Conservation (phyloP, 768 basidiomycete species). For the Russula ochroleuca region DNA sequence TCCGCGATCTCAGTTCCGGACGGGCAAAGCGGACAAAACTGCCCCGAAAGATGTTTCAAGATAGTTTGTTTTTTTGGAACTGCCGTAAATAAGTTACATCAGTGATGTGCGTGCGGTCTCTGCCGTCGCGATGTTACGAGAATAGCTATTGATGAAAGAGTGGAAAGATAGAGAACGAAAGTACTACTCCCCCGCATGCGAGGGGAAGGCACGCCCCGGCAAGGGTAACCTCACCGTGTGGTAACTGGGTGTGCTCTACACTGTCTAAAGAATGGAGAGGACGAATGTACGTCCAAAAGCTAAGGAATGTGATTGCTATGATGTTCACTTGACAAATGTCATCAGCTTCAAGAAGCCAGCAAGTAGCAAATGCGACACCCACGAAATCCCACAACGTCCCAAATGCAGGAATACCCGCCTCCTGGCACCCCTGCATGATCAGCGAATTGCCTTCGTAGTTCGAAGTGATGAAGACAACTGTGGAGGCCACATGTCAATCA, state of each 20-base stretch:
- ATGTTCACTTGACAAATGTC: conserved; percentile 12
- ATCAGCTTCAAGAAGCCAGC: background rate
- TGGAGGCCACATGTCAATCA: background rate
- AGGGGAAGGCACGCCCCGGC: background rate
- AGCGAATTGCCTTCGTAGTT: conserved; percentile 41
- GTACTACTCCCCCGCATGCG: background rate
- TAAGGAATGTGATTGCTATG: background rate
- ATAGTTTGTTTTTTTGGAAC: no score
- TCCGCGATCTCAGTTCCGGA: no score
- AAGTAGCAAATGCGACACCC: background rate
- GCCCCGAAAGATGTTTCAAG: no score
- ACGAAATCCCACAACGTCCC: conserved; percentile 33
- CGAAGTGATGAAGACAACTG: conserved; percentile 44
- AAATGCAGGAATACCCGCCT: conserved; percentile 38
- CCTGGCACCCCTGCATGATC: conserved; percentile 41
- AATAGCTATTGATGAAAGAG: no score
- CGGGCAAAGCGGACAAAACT: no score
- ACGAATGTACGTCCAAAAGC: background rate
- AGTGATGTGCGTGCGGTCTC: no score
- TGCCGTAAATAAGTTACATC: no score
- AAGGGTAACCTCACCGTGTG: background rate
- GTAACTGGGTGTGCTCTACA: background rate
- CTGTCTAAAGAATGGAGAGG: background rate
- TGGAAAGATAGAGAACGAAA: background rate
- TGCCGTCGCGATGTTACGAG: no score